phyloP scores from a whole-genome alignment of 1,284 basidiomycete species.

The Ustilago hordei region DNA sequence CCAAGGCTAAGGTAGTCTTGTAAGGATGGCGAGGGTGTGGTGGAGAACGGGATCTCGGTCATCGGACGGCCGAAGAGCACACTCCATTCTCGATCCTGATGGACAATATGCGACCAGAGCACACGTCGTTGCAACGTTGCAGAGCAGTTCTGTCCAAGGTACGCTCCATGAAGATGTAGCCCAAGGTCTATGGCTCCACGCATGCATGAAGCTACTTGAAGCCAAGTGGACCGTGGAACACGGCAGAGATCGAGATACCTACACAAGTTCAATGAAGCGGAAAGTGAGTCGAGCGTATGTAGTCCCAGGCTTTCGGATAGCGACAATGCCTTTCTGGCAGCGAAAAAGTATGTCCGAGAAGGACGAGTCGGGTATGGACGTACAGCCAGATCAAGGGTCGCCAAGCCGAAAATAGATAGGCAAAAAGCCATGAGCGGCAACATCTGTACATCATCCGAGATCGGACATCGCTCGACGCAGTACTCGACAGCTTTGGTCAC shows the following conservation, averaged over 20 bases:
- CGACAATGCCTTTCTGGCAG: constrained; percentile 43
- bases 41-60: constrained; percentile 45
- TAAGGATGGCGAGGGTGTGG: constrained; percentile 30
- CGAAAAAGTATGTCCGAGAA: constrained; percentile 47
- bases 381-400: constrained; percentile 39
- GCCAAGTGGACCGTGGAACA: constrained; percentile 41
- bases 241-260: constrained; percentile 44
- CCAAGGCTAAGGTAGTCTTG: constrained; percentile 35
- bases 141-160: constrained; percentile 39
- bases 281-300: constrained; percentile 45
- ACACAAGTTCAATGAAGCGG: constrained; percentile 43
- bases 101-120: constrained; percentile 47
- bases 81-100: constrained; percentile 49
- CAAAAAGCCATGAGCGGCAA: constrained; percentile 45
- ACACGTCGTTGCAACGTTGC: constrained; percentile 34
- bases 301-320: constrained; percentile 40
- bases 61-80: constrained; percentile 43
- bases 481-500: constrained; percentile 22
- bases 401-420: constrained; percentile 36
- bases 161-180: constrained; percentile 34
- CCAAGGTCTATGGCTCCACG: constrained; percentile 45
- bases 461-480: constrained; percentile 31
- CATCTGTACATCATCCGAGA: constrained; percentile 46
- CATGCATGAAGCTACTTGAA: constrained; percentile 48
- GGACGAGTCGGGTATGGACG: constrained; percentile 41